These are phyloP conservation scores for Mycena epipterygia DNA, from an alignment of 768 basidiomycete genomes.

Conservation along the genomic window DNA sequence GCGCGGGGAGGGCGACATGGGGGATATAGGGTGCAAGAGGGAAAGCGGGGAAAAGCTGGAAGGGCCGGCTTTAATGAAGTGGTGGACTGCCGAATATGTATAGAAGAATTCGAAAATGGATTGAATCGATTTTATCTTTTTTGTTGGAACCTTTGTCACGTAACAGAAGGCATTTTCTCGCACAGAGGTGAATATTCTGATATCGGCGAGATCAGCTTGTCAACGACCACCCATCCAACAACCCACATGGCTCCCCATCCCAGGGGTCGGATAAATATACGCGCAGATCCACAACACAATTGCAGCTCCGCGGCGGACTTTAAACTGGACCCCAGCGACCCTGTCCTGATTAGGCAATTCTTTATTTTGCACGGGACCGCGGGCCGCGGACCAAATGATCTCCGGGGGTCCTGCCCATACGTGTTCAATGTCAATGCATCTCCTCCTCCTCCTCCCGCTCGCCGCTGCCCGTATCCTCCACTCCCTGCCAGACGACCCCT, in stretches of 20 bases:
- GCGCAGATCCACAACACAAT: background rate
- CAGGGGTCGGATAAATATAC: conserved; percentile 7
- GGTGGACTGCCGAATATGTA: conserved; percentile 79
- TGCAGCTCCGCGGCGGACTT: conserved; percentile 3
- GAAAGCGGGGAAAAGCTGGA: conserved; percentile 42
- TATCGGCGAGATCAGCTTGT: background rate
- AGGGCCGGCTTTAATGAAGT: conserved; percentile 84
- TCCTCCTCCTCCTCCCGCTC: conserved; percentile 43
- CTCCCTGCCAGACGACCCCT: conserved; percentile 83
- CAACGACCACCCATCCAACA: background rate
- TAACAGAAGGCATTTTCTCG: conserved; percentile 51
- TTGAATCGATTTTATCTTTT: conserved; percentile 9
- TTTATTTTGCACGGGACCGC: too few species aligned
- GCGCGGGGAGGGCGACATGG: conserved; percentile 37
- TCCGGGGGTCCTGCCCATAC: background rate
- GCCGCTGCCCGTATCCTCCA: conserved; percentile 65
- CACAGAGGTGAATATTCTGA: background rate
- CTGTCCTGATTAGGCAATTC: background rate
- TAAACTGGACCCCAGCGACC: background rate
- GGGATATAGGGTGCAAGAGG: conserved; percentile 50
- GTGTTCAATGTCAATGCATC: conserved; percentile 16
- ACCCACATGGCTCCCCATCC: conserved; percentile 13
- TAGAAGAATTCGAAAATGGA: conserved; percentile 66
- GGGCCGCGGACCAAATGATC: background rate
- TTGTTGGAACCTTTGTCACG: conserved; percentile 70